Conservation (phyloP, 768 basidiomycete genomes). For the Auricularia heimuer region DNA sequence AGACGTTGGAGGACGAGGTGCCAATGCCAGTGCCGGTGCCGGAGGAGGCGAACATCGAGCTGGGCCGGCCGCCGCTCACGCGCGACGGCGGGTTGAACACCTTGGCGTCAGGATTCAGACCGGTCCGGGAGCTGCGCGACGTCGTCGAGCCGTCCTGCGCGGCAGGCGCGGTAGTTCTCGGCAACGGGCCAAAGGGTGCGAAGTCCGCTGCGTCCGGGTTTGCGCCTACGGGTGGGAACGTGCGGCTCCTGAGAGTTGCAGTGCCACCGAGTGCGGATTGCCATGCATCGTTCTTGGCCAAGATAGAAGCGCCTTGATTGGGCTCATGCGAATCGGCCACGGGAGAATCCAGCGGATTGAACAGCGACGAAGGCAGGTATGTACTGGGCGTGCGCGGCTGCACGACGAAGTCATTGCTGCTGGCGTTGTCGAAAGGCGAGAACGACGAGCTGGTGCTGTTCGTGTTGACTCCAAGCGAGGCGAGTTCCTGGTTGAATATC, state of each 20-base stretch:
- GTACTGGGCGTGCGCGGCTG: background rate
- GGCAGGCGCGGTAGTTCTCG: background rate
- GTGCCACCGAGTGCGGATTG: background rate
- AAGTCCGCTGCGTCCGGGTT: no score
- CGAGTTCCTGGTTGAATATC: slow-evolving; percentile 32
- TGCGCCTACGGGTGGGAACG: background rate
- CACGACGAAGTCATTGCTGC: slow-evolving; percentile 8
- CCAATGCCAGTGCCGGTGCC: no score
- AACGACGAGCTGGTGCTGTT: slow-evolving; percentile 24
- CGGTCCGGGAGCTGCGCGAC: slow-evolving; percentile 24
- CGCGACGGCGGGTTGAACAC: slow-evolving; percentile 43
- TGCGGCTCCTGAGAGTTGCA: background rate
- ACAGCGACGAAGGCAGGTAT: slow-evolving; percentile 4
- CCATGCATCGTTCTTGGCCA: background rate
- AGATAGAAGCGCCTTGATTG: background rate
- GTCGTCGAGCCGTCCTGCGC: background rate
- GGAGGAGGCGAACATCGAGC: slow-evolving; percentile 1
- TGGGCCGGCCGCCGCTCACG: background rate
- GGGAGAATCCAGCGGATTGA: slow-evolving; percentile 6
- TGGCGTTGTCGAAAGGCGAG: slow-evolving; percentile 45
- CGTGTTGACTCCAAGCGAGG: slow-evolving; percentile 11
- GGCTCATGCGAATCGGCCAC: background rate
- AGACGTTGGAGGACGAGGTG: slow-evolving; percentile 12
- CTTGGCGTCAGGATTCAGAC: slow-evolving; percentile 79
- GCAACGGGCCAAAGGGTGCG: background rate